A percentile compares a stretch with the other conserved stretches of the same genome.
Evolutionary conservation across 2,329 filamentous ascomycete genomes (phyloP).

Genomic region (Claviceps monticola): DNA sequence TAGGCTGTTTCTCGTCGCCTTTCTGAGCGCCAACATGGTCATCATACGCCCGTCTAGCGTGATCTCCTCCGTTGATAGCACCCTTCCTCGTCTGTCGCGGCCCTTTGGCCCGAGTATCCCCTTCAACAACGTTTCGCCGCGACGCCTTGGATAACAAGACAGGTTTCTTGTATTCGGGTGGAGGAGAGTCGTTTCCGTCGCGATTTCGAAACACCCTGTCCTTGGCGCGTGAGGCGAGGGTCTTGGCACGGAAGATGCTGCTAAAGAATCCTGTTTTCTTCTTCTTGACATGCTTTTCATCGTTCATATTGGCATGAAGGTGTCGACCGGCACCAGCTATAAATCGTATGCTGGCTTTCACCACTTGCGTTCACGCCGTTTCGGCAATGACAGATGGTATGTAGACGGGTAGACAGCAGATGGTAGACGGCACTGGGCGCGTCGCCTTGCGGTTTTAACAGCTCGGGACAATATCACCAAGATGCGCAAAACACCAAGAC

Average conservation of each 20-base stretch:
- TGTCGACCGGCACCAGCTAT: neutral
- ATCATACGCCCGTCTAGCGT: neutral
- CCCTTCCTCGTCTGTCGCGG: neutral
- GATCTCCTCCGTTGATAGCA: neutral
- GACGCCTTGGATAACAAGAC: neutral
- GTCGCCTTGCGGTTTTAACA: too few species aligned
- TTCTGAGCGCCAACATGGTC: neutral
- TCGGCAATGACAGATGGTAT: too few species aligned
- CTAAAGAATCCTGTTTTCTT: slow-evolving; percentile 35
- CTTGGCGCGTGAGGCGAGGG: slow-evolving; percentile 17
- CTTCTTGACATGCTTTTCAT: slow-evolving; percentile 14
- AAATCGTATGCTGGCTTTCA: neutral
- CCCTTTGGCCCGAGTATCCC: neutral
- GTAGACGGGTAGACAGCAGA: too few species aligned
- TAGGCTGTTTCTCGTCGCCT: neutral
- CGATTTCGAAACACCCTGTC: slow-evolving; percentile 4
- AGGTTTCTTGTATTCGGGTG: neutral
- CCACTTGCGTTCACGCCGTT: too few species aligned
- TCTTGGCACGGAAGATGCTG: slow-evolving; percentile 34
- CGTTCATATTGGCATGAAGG: slow-evolving; percentile 18
- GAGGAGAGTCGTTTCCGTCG: neutral
- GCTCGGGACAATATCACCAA: too few species aligned
- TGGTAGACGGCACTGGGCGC: too few species aligned
- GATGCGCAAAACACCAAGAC: too few species aligned
- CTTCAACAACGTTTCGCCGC: neutral